Evolutionary conservation across 164 flowering plant species (phyloP).

Genomic region (Magnolia kwangsiensis): DNA sequence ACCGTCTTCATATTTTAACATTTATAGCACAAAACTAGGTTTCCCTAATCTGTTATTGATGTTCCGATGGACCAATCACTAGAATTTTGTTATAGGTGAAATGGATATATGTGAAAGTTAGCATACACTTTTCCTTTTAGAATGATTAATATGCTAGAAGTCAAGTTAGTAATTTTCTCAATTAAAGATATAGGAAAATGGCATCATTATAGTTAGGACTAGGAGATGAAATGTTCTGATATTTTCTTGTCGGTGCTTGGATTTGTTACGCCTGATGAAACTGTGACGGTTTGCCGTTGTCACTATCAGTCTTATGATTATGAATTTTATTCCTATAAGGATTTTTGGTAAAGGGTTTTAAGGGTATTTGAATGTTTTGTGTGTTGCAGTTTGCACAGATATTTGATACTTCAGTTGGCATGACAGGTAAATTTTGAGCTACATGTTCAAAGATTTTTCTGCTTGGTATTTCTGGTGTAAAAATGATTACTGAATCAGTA

Average conservation of each 20-base stretch:
- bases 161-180: too few relatives aligned
- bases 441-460: not conserved
- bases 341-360: not conserved
- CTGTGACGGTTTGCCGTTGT: not conserved
- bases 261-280: too few relatives aligned
- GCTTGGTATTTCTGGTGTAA: not conserved
- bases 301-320: not conserved
- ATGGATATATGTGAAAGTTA: too few relatives aligned
- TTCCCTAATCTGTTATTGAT: not conserved
- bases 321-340: not conserved
- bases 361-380: not conserved
- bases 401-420: slow-evolving; percentile 74
- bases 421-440: slow-evolving; percentile 51
- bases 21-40: not conserved
- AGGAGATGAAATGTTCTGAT: too few relatives aligned
- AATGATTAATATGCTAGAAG: too few relatives aligned
- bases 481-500: not conserved
- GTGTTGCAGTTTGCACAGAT: slow-evolving; percentile 65
- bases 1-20: not conserved
- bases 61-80: not conserved
- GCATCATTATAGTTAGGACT: too few relatives aligned
- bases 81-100: not conserved
- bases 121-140: too few relatives aligned
- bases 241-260: too few relatives aligned
- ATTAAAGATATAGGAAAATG: too few relatives aligned